Evolutionary conservation across 495 filamentous ascomycete genomes (phyloP).

Genomic region (Penicillium paxilli): DNA sequence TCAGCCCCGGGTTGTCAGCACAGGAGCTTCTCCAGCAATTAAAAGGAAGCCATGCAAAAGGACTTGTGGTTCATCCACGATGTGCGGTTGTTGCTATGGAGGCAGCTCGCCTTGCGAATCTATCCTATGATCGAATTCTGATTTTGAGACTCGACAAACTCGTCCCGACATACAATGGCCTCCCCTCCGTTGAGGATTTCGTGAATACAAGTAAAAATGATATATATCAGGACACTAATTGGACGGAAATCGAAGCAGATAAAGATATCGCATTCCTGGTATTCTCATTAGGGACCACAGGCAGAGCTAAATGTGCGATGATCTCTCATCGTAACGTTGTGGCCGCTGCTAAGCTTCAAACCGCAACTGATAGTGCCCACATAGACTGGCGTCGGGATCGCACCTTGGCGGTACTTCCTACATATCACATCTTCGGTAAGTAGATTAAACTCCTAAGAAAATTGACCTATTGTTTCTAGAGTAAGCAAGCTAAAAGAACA

Average conservation of each 20-base stretch:
- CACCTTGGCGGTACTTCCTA: constrained; percentile 55
- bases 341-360: constrained; percentile 58
- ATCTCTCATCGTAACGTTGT: constrained; percentile 76
- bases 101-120: too few relatives aligned
- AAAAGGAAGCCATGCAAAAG: too few relatives aligned
- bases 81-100: too few relatives aligned
- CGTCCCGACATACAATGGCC: too few relatives aligned
- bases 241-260: constrained; percentile 24
- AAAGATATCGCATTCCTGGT: constrained; percentile 60
- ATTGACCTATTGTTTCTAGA: too few relatives aligned
- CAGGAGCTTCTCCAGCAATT: constrained; percentile 57
- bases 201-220: too few relatives aligned
- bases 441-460: background rate
- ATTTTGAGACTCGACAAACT: too few relatives aligned
- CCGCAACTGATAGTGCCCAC: constrained; percentile 31
- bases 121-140: too few relatives aligned
- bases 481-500: background rate
- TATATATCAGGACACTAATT: too few relatives aligned
- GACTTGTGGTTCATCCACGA: too few relatives aligned
- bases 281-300: constrained; percentile 82
- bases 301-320: constrained; percentile 83
- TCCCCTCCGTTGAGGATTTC: too few relatives aligned
- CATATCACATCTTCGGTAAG: constrained; percentile 83
- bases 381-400: constrained; percentile 21
- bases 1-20: constrained; percentile 75